phyloP scores from a whole-genome alignment of 805 yeast species.

The Soucietia sequanensis region DNA sequence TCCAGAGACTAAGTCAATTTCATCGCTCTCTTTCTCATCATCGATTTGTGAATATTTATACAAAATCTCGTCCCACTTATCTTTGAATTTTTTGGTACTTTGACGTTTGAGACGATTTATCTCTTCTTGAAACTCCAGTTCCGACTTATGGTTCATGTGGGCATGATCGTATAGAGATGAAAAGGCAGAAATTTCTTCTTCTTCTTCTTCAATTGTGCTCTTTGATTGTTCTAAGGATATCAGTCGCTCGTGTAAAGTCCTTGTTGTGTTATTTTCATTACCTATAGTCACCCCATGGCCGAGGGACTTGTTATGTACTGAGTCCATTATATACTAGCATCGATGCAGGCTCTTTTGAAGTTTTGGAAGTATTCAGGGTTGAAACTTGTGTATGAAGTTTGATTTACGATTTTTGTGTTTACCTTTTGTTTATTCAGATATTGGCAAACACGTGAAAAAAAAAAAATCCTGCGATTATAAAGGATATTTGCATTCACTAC shows the following conservation, averaged over 20 bases:
- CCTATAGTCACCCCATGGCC: too few relatives aligned
- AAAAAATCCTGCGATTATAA: too few relatives aligned
- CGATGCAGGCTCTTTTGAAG: too few relatives aligned
- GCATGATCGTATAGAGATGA: neutral
- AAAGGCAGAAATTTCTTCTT: conserved; percentile 1
- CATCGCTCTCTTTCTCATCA: conserved; percentile 56
- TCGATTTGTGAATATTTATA: conserved; percentile 48
- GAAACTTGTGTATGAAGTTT: too few relatives aligned
- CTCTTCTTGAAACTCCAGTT: conserved; percentile 20
- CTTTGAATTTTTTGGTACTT: conserved; percentile 25
- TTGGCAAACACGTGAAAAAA: too few relatives aligned
- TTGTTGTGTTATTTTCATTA: too few relatives aligned
- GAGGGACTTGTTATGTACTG: too few relatives aligned
- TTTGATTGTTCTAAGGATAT: conserved; percentile 17
- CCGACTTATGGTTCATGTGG: conserved; percentile 4
- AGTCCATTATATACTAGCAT: too few relatives aligned
- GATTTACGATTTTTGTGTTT: too few relatives aligned
- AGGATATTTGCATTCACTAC: too few relatives aligned
- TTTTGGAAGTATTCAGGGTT: too few relatives aligned
- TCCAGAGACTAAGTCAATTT: conserved; percentile 65
- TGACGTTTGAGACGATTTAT: conserved; percentile 24
- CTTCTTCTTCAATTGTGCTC: conserved; percentile 10
- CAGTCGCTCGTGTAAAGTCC: conserved; percentile 22
- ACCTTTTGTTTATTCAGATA: too few relatives aligned
- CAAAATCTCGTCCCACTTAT: conserved; percentile 53